These are phyloP conservation scores for Debaryomyces prosopidis DNA, from an alignment of 805 yeast genomes.

Conservation along the genomic window DNA sequence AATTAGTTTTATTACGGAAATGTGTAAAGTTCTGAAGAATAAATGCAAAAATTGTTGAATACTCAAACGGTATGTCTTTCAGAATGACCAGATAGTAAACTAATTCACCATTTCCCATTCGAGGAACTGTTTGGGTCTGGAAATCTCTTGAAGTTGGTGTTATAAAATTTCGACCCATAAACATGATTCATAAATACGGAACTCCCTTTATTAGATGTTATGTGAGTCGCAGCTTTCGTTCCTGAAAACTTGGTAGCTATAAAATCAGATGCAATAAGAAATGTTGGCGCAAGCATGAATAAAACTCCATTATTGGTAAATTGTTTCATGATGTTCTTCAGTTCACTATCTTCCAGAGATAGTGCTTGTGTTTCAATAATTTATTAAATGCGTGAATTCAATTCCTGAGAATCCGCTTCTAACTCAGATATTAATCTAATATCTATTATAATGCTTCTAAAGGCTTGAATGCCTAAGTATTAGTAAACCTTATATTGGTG, in stretches of 20 bases:
- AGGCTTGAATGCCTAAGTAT: too few species aligned
- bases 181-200: slow-evolving; percentile 1
- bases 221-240: slow-evolving; percentile 6
- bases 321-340: slow-evolving; percentile 14
- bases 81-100: too few species aligned
- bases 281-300: slow-evolving; percentile 29
- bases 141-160: not conserved
- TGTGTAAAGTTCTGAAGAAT: too few species aligned
- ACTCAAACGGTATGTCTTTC: too few species aligned
- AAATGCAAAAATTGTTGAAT: too few species aligned
- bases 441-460: too few species aligned
- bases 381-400: not conserved
- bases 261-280: slow-evolving; percentile 30
- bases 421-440: not conserved
- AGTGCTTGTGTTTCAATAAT: not conserved
- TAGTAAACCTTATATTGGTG: too few species aligned
- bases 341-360: not conserved
- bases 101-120: too few species aligned
- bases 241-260: slow-evolving; percentile 23
- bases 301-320: slow-evolving; percentile 22
- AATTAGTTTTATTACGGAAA: too few species aligned
- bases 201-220: slow-evolving; percentile 1
- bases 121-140: not conserved
- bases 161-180: slow-evolving; percentile 4
- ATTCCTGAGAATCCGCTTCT: not conserved